Conservation (phyloP, 2,329 filamentous ascomycete species). For the Calycina marina region DNA sequence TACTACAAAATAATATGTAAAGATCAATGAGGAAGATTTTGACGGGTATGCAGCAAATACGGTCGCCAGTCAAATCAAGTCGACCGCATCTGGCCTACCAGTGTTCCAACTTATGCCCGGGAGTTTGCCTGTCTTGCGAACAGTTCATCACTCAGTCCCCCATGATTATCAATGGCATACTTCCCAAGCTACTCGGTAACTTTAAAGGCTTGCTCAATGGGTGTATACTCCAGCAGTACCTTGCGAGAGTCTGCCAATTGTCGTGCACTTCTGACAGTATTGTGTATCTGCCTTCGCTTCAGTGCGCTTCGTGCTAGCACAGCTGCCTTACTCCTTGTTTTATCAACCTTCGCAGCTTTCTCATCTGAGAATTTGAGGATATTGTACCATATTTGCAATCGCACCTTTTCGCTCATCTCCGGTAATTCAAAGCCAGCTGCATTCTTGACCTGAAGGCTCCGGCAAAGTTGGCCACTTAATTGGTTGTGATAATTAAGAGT, state of each 20-base stretch:
- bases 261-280: conserved; percentile 8
- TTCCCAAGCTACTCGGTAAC: conserved; percentile 5
- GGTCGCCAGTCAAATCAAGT: no score
- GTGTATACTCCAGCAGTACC: conserved; percentile 2
- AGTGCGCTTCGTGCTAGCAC: not conserved
- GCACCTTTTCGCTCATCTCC: not conserved
- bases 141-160: conserved; percentile 1
- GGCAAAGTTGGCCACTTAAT: conserved; percentile 24
- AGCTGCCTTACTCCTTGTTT: conserved; percentile 1
- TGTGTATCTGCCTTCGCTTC: conserved; percentile 9
- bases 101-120: not conserved
- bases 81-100: no score
- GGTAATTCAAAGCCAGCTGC: conserved; percentile 20
- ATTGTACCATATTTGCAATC: not conserved
- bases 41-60: no score
- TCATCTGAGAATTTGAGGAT: not conserved
- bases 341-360: not conserved
- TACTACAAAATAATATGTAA: no score
- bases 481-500: conserved; percentile 27
- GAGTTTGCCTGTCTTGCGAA: conserved; percentile 1
- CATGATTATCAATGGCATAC: conserved; percentile 3
- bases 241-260: conserved; percentile 7
- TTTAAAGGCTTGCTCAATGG: conserved; percentile 4
- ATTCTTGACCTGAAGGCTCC: conserved; percentile 24
- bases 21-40: no score